Percentiles rank a stretch among this genome's conserved stretches.
phyloP scores from a whole-genome alignment of 352 stramenopile genomes.

The Phytophthora aleatoria region DNA sequence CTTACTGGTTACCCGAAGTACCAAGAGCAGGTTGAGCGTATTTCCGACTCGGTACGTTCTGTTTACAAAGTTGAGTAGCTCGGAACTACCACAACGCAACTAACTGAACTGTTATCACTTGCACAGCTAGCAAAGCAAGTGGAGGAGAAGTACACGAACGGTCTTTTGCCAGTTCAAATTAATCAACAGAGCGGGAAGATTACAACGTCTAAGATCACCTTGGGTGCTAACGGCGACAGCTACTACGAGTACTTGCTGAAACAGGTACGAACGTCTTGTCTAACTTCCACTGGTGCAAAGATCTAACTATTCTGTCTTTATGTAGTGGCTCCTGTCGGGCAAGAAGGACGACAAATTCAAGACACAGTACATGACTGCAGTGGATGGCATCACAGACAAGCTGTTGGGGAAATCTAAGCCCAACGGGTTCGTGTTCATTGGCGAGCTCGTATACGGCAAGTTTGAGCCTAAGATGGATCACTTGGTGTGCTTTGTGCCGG shows the following conservation, averaged over 20 bases:
- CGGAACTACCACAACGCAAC: background rate
- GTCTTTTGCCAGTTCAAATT: constrained; percentile 59
- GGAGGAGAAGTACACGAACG: constrained; percentile 55
- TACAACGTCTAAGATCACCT: constrained; percentile 56
- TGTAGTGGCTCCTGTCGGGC: constrained; percentile 70
- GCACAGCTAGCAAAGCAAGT: constrained; percentile 58
- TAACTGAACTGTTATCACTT: background rate
- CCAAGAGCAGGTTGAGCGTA: constrained; percentile 66
- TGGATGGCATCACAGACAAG: constrained; percentile 64
- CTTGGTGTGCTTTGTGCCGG: constrained; percentile 91
- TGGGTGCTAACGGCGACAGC: constrained; percentile 80
- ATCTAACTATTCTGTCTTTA: constrained; percentile 1
- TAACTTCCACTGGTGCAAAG: background rate
- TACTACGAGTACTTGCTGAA: constrained; percentile 90
- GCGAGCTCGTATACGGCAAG: constrained; percentile 59
- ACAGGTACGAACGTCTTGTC: constrained; percentile 42
- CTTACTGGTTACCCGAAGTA: constrained; percentile 69
- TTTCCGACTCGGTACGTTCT: constrained; percentile 64
- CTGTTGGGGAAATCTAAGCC: constrained; percentile 63
- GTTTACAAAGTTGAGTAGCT: background rate
- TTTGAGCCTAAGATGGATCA: constrained; percentile 88
- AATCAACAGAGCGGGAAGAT: constrained; percentile 49
- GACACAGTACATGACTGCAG: constrained; percentile 62
- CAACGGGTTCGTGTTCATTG: constrained; percentile 69
- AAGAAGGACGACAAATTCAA: constrained; percentile 81